Evolutionary conservation across 139 green algal genomes (phyloP), one percentile per base, ranked within the genome.

Genomic region (Tetratostichococcus sp.): DNA sequence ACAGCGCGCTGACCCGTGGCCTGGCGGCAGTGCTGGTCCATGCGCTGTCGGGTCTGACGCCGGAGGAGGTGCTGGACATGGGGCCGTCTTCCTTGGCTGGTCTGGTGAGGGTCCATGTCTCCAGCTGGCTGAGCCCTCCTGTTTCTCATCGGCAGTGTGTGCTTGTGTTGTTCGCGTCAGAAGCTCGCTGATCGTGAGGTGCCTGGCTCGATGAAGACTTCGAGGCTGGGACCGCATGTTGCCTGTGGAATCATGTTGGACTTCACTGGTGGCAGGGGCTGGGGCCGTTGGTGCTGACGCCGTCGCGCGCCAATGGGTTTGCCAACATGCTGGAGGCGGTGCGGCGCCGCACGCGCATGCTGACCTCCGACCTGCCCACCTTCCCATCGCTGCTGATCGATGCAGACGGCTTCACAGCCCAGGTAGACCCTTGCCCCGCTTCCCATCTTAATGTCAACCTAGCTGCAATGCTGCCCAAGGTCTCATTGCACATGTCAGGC

Each of bases 311-410:
- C 57, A 91, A 94, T 66, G 91, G 91, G 31, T 86, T 95, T 39
- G 75, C 86, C 32, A 96, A 95, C 81, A 91, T 98, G 86, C 65
- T 97, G 32, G 91, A 97, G 75, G 79, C 89, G 0, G 74, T 91
- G 42, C 85, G 89, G 70, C 88, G 86, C 42, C 86, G 87, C 11
- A 82, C 84, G 30, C 75, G 84, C 6, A 35, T 78, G 77, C 76
- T 95, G n/a, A 59, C 32, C 31, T 71, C 65, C 19, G 76, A 88
- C 33, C 80, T 89, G 35, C 86, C 89, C 1, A 73, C 43, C 19
- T 99, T 99, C 79, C 95, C 95, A n/a, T 96, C 89, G 0, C 80
- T 99, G 57, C 43, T 91, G 35, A 89, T 99, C 65, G 83, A 75
- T 0, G 73, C 79, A 0, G 78, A 88, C 34, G 70, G 31, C 11